phyloP scores from a whole-genome alignment of 2,329 filamentous ascomycete genomes.

The Ilyonectria robusta region DNA sequence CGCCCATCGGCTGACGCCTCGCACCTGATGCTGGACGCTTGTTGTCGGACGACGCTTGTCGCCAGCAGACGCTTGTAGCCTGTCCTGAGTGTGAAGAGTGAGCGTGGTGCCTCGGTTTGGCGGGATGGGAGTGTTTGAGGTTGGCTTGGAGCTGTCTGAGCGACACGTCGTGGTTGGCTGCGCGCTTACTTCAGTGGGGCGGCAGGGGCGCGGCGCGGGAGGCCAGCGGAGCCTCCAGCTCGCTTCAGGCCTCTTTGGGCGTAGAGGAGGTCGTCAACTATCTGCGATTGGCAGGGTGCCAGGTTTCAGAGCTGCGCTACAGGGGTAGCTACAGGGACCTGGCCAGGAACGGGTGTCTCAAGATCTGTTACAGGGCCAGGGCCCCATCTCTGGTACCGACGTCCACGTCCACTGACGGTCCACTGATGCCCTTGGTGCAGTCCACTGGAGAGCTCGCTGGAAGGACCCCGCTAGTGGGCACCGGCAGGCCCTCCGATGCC shows the following conservation, averaged over 20 bases:
- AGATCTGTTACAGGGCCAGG: slow-evolving; percentile 59
- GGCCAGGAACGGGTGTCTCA: slow-evolving; percentile 53
- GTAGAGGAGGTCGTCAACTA: slow-evolving; percentile 32
- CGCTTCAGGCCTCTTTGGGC: slow-evolving; percentile 43
- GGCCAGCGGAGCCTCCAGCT: slow-evolving; percentile 37
- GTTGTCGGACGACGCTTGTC: slow-evolving; percentile 4
- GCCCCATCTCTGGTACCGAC: background rate
- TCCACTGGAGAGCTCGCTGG: slow-evolving; percentile 36
- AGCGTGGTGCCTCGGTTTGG: slow-evolving; percentile 24
- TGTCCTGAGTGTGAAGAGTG: slow-evolving; percentile 32
- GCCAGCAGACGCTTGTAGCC: slow-evolving; percentile 16
- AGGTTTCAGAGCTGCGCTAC: slow-evolving; percentile 30
- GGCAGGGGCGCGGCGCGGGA: slow-evolving; percentile 38
- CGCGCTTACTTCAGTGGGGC: slow-evolving; percentile 28
- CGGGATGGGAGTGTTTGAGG: slow-evolving; percentile 46
- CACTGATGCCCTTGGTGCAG: slow-evolving; percentile 16
- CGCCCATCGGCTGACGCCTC: slow-evolving; percentile 22
- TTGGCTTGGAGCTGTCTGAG: slow-evolving; percentile 39
- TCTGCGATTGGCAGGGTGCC: slow-evolving; percentile 36
- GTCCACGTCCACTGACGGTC: slow-evolving; percentile 31
- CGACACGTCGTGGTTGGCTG: slow-evolving; percentile 44
- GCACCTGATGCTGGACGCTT: background rate
- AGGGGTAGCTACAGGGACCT: slow-evolving; percentile 34
- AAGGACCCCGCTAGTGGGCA: background rate
- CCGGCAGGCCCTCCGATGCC: background rate